Percentiles rank a stretch among this genome's conserved stretches.
These are phyloP conservation scores for Galeopsis tetrahit DNA, from an alignment of 257 asterid species.

Conservation along the genomic window DNA sequence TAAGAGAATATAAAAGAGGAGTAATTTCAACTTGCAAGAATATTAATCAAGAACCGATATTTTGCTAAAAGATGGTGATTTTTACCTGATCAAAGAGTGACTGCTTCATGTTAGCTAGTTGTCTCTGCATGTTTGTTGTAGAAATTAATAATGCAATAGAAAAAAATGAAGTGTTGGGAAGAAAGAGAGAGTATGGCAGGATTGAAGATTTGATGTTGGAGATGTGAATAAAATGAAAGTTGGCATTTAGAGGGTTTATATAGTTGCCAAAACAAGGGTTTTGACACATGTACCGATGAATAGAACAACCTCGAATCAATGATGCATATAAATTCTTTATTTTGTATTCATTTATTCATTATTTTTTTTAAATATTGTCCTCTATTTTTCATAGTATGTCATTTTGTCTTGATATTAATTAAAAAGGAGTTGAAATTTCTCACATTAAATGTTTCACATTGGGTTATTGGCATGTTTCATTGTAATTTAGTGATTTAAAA, in stretches of 20 bases:
- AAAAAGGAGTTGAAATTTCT: too few relatives aligned
- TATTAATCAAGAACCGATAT: neutral
- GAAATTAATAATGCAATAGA: conserved; percentile 14
- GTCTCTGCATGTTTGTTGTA: conserved; percentile 45
- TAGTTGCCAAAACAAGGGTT: conserved; percentile 24
- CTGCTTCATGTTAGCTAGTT: conserved; percentile 64
- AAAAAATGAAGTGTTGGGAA: neutral
- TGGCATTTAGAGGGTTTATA: conserved; percentile 41
- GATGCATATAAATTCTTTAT: neutral
- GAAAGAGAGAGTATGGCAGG: neutral
- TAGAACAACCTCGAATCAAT: neutral
- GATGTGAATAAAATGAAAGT: conserved; percentile 39
- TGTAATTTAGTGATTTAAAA: too few relatives aligned
- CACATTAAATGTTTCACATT: too few relatives aligned
- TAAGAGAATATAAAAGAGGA: neutral
- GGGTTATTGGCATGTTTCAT: too few relatives aligned
- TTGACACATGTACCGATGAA: conserved; percentile 26
- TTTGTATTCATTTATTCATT: too few relatives aligned
- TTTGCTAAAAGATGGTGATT: neutral
- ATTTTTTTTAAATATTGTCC: too few relatives aligned
- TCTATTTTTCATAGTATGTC: too few relatives aligned
- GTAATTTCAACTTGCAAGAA: conserved; percentile 26
- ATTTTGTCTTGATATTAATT: too few relatives aligned
- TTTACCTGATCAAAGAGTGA: conserved; percentile 70
- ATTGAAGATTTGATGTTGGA: conserved; percentile 18